phyloP scores from a whole-genome alignment of 2,329 filamentous ascomycete species.

The Samsoniella hepiali region DNA sequence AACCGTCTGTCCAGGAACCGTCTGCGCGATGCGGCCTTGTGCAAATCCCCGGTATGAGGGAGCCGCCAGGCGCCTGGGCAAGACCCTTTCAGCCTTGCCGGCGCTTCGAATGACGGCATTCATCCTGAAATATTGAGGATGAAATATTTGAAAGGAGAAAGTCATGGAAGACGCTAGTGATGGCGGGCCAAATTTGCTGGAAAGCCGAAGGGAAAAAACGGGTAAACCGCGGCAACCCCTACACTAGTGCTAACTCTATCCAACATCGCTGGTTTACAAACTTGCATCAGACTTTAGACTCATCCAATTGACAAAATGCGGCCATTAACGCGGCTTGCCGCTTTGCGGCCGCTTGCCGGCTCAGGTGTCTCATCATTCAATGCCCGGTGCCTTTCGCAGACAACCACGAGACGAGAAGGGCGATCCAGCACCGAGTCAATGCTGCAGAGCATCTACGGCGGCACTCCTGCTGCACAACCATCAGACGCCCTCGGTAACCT shows the following conservation, averaged over 20 bases:
- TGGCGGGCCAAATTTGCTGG: slow-evolving; percentile 10
- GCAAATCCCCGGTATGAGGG: slow-evolving; percentile 43
- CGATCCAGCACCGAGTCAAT: slow-evolving; percentile 28
- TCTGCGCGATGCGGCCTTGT: slow-evolving; percentile 27
- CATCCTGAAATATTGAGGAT: slow-evolving; percentile 38
- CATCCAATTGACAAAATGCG: slow-evolving; percentile 2
- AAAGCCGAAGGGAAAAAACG: neutral
- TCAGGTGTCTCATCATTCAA: neutral
- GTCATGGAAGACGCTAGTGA: slow-evolving; percentile 17
- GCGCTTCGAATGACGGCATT: slow-evolving; percentile 45
- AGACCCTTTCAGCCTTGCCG: slow-evolving; percentile 38
- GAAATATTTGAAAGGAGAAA: slow-evolving; percentile 19
- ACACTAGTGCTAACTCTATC: neutral
- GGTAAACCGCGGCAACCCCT: slow-evolving; percentile 16
- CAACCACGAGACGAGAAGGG: slow-evolving; percentile 27
- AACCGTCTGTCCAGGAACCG: slow-evolving; percentile 25
- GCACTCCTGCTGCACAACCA: slow-evolving; percentile 21
- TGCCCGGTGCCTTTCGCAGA: slow-evolving; percentile 41
- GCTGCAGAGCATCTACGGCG: slow-evolving; percentile 35
- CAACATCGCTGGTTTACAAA: neutral
- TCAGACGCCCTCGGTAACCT: slow-evolving; percentile 34
- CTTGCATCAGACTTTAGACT: neutral
- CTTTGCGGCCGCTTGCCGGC: neutral
- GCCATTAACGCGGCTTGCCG: slow-evolving; percentile 6
- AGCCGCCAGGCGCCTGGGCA: slow-evolving; percentile 35